Evolutionary conservation across 2,329 filamentous ascomycete species (phyloP), one percentile per base, ranked within the genome.

Genomic region (Penicillium sp.): DNA sequence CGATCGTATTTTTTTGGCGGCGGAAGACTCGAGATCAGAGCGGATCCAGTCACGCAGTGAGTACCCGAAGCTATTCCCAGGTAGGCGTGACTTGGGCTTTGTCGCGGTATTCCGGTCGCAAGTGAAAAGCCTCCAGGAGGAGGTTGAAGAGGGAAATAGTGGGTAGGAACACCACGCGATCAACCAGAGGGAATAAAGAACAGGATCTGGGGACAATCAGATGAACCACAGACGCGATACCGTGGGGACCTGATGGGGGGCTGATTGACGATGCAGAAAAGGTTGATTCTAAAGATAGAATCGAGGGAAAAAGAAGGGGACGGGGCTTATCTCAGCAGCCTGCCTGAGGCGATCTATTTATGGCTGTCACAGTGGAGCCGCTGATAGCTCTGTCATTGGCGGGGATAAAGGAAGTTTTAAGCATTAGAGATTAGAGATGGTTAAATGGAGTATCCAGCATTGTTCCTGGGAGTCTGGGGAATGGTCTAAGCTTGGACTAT

Each of bases 251-350:
- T 38, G 45, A 44, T 39, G 38, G 37, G 44, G 45, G 40, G 49
- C 46, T 54, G 51, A 56, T 54, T 50, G 55, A 54, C 47, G 57
- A 56, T 59, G 57, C 56, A 59, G 56, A 52, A 56, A 56, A 57
- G 54, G 54, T 56, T 58, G 55, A 54, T 59, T 57, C 57, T 59
- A 59, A 58, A 58, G 54, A 57, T 59, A 59, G 57, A 55, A 57
- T 56, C 53, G 31, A 34, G 31, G 31, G 31, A 48, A 47, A 38
- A 20, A 35, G 39, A 42, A 40, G 44, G 49, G 43, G 38, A 46
- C 34, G 40, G 45, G 46, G 28, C 42, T 40, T 52, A 44, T 35
- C 16, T 55, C 45, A 50, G 8, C 46, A 24, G 14, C 7, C 13
- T 47, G 42, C 46, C 42, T 54, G 38, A 54, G 44, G 51, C 47